phyloP scores from a whole-genome alignment of 2,329 filamentous ascomycete genomes.

The Ophiosphaerella narmari region DNA sequence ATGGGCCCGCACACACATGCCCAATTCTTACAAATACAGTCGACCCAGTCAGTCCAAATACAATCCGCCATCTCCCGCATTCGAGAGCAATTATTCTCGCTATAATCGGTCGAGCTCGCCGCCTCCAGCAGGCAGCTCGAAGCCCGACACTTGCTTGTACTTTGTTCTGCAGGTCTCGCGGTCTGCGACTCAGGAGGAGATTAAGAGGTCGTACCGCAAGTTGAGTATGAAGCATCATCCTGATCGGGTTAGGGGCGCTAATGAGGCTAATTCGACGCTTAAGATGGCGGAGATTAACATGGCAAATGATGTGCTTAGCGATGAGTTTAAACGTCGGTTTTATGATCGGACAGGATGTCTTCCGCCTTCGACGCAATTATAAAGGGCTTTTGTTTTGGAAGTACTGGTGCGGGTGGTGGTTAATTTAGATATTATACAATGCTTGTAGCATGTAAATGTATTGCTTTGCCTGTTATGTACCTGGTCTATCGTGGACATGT shows the following conservation, averaged over 20 bases:
- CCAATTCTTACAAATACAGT: too few species aligned
- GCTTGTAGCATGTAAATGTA: not conserved
- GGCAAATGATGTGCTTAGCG: conserved; percentile 17
- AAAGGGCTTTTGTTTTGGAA: not conserved
- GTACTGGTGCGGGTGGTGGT: not conserved
- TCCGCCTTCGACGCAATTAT: not conserved
- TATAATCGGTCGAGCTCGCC: too few species aligned
- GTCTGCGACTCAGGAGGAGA: conserved; percentile 74
- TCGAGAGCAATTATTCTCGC: too few species aligned
- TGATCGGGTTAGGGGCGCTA: conserved; percentile 54
- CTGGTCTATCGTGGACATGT: too few species aligned
- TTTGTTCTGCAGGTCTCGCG: conserved; percentile 77
- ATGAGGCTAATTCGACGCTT: conserved; percentile 19
- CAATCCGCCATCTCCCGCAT: too few species aligned
- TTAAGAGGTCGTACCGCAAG: conserved; percentile 96
- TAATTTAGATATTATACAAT: not conserved
- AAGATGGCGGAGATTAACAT: conserved; percentile 21
- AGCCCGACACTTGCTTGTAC: conserved; percentile 68
- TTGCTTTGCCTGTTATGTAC: too few species aligned
- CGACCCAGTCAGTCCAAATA: too few species aligned
- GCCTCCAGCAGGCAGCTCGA: not conserved
- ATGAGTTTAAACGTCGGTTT: conserved; percentile 4
- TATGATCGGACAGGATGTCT: conserved; percentile 18
- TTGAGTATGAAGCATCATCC: conserved; percentile 94
- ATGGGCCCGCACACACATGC: too few species aligned